Conservation (phyloP, 306 rosid species). For the Purshia tridentata region DNA sequence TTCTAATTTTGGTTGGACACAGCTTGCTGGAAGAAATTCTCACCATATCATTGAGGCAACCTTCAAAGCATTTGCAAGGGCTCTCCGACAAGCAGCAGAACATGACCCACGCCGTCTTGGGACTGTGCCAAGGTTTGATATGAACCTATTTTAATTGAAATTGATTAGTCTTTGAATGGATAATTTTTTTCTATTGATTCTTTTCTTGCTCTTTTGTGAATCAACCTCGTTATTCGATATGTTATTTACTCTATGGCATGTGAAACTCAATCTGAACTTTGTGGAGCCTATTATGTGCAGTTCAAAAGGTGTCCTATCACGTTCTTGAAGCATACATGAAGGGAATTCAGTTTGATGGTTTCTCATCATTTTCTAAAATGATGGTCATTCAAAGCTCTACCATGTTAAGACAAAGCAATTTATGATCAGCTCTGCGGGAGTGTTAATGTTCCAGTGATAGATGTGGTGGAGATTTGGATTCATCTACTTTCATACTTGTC, state of each 20-base stretch:
- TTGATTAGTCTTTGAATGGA: slow-evolving; percentile 1
- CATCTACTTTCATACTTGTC: too few relatives aligned
- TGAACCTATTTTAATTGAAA: slow-evolving; percentile 15
- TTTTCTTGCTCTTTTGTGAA: slow-evolving; percentile 1
- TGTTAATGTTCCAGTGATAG: slow-evolving; percentile 3
- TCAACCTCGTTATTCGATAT: neutral
- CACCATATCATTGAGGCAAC: slow-evolving; percentile 98
- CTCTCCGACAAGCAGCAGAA: slow-evolving; percentile 90
- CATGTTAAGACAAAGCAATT: neutral
- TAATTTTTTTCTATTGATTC: neutral
- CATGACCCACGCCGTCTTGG: slow-evolving; percentile 77
- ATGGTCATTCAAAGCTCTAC: neutral
- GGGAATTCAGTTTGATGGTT: neutral
- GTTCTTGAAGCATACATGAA: slow-evolving; percentile 35
- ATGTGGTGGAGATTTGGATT: neutral
- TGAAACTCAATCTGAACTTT: slow-evolving; percentile 17
- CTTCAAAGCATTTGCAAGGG: slow-evolving; percentile 96
- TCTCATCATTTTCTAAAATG: neutral
- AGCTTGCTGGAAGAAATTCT: slow-evolving; percentile 88
- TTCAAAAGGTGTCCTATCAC: slow-evolving; percentile 89
- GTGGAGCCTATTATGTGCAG: slow-evolving; percentile 43
- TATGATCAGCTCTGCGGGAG: neutral
- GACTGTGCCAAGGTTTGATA: slow-evolving; percentile 74
- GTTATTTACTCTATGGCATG: neutral
- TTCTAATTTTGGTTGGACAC: slow-evolving; percentile 32